Conservation (phyloP, 2,329 filamentous ascomycete species). For the Talaromyces atroroseus region DNA sequence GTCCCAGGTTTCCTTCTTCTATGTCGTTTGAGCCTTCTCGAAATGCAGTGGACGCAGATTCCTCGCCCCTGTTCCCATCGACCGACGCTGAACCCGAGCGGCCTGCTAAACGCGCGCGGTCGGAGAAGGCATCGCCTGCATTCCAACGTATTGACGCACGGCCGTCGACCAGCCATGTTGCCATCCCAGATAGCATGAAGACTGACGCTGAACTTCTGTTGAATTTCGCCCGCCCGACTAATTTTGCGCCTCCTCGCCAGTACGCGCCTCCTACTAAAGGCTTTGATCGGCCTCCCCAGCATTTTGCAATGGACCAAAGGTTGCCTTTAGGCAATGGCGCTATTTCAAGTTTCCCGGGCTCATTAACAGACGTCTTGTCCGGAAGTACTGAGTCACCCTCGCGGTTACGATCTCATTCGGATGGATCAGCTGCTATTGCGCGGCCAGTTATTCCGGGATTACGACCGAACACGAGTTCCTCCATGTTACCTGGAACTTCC, state of each 20-base stretch:
- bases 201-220: conserved; percentile 46
- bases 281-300: conserved; percentile 27
- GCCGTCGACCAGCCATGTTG: conserved; percentile 26
- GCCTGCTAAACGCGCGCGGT: conserved; percentile 56
- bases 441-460: conserved; percentile 32
- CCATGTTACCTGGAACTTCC: conserved; percentile 27
- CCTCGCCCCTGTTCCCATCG: conserved; percentile 27
- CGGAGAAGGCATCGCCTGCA: conserved; percentile 48
- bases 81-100: conserved; percentile 36
- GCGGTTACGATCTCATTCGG: conserved; percentile 38
- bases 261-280: conserved; percentile 24
- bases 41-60: conserved; percentile 20
- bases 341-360: conserved; percentile 12
- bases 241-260: conserved; percentile 23
- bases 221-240: conserved; percentile 38
- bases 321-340: conserved; percentile 21
- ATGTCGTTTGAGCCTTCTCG: conserved; percentile 28
- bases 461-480: conserved; percentile 36
- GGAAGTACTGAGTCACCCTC: conserved; percentile 24
- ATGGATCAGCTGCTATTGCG: conserved; percentile 36
- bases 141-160: conserved; percentile 23
- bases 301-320: conserved; percentile 19
- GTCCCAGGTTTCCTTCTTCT: conserved; percentile 38
- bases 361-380: conserved; percentile 14
- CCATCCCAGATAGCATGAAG: conserved; percentile 37